Conservation (phyloP, 306 rosid species). For the Ormosia semicastrata region DNA sequence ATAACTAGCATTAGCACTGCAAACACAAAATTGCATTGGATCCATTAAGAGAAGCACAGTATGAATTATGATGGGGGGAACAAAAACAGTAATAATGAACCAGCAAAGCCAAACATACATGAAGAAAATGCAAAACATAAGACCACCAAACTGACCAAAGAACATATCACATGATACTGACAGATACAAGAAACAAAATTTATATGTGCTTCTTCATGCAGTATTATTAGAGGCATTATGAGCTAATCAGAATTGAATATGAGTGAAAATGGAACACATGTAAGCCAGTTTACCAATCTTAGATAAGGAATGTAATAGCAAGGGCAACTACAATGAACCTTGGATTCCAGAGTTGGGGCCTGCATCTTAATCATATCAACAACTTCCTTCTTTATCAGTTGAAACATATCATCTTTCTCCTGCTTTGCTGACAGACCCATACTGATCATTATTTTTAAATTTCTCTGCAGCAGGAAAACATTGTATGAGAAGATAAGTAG, state of each 20-base stretch:
- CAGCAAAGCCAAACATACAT: slow-evolving; percentile 12
- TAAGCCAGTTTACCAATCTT: slow-evolving; percentile 11
- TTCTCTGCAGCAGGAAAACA: slow-evolving; percentile 66
- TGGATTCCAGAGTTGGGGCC: slow-evolving; percentile 55
- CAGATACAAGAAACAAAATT: background rate
- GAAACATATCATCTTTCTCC: slow-evolving; percentile 88
- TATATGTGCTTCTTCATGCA: background rate
- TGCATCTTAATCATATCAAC: slow-evolving; percentile 74
- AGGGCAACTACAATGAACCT: slow-evolving; percentile 51
- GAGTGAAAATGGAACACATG: background rate
- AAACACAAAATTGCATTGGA: slow-evolving; percentile 3
- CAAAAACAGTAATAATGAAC: slow-evolving; percentile 17
- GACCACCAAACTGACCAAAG: background rate
- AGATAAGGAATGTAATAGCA: background rate
- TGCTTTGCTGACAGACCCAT: slow-evolving; percentile 86
- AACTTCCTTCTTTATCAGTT: slow-evolving; percentile 85
- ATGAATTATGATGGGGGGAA: slow-evolving; percentile 8
- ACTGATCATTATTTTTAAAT: slow-evolving; percentile 88
- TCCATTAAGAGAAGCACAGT: slow-evolving; percentile 1
- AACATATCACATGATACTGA: slow-evolving; percentile 1
- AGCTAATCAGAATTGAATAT: slow-evolving; percentile 9
- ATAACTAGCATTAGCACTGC: slow-evolving; percentile 17
- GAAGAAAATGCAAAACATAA: slow-evolving; percentile 8
- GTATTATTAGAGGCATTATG: background rate
- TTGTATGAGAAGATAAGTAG: slow-evolving; percentile 35